Evolutionary conservation across 2,329 filamentous ascomycete genomes (phyloP), one percentile per base, ranked within the genome.

Genomic region (Botrytis tulipae): DNA sequence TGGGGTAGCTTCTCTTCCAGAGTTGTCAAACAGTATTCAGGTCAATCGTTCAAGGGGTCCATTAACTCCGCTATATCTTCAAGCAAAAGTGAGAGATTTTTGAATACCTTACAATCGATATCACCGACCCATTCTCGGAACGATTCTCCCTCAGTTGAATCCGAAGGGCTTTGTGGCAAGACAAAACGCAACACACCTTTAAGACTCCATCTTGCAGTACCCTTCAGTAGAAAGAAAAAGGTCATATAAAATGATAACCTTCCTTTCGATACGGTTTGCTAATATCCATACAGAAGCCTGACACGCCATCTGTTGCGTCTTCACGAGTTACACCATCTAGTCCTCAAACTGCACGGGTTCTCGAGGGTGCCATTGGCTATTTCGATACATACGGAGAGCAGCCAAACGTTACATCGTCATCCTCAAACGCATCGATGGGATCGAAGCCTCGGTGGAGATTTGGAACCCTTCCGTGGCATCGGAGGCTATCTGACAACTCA

Each of bases 391-490:
- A 37, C 35, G 46, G 46, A 35, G 29, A 32, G 22, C 29, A 29
- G 12, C 44, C 46, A 61, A 71, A 20, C 20, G 48, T 25, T 54
- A 54, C 62, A 68, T 44, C 63, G 22, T 32, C 22, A 16, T 63
- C 69, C 46, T 48, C 74, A 71, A 67, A 57, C 29, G n/a, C 73
- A 60, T 46, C 70, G 46, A 7, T 46, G 29, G 22, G 51, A 18
- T 22, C 77, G 70, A 71, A 74, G 71, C 60, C 73, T 74, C 57
- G 75, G 29, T 67, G 77, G 57, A 65, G 66, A 48, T 78, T 80
- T 61, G 80, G 79, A 14, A 70, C 80, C 44, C 79, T 80, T 37
- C 80, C 80, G n/a, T 81, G 80, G 80, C 79, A 81, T 68, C 78
- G 78, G 22, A 77, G 71, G 61, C 69, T 69, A 20, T 81, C 80